A percentile compares a stretch with the other conserved stretches of the same genome.
These are phyloP conservation scores for Wakefieldia striispora DNA, from an alignment of 768 basidiomycete species.

Conservation along the genomic window DNA sequence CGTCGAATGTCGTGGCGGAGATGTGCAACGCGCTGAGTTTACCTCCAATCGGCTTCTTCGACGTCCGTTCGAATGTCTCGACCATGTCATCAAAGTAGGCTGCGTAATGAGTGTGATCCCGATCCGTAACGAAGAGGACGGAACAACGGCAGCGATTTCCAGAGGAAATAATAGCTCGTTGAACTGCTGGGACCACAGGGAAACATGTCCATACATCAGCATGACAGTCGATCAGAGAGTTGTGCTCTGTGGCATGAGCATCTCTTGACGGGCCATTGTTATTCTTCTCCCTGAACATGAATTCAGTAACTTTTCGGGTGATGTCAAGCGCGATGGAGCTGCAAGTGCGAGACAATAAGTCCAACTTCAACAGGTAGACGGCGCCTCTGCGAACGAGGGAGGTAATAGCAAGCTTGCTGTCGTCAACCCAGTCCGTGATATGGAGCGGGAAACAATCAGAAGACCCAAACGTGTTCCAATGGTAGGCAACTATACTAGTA, in stretches of 20 bases:
- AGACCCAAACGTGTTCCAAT: constrained; percentile 59
- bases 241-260: constrained; percentile 36
- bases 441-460: constrained; percentile 40
- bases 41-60: constrained; percentile 51
- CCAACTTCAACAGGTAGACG: constrained; percentile 46
- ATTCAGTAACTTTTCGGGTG: constrained; percentile 54
- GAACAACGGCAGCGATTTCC: constrained; percentile 30
- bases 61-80: constrained; percentile 44
- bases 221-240: constrained; percentile 53
- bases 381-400: constrained; percentile 43
- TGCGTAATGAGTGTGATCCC: constrained; percentile 33
- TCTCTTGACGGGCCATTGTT: constrained; percentile 18
- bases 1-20: constrained; percentile 25
- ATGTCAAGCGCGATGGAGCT: constrained; percentile 51
- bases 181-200: constrained; percentile 53
- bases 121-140: constrained; percentile 45
- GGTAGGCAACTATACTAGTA: constrained; percentile 39
- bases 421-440: constrained; percentile 27
- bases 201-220: constrained; percentile 59
- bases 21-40: constrained; percentile 38
- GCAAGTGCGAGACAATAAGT: constrained; percentile 31
- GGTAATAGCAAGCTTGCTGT: constrained; percentile 35
- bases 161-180: constrained; percentile 41
- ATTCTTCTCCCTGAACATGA: constrained; percentile 51
- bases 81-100: constrained; percentile 47